Percentiles rank a stretch among this genome's conserved stretches.
phyloP scores from a whole-genome alignment of 192 early-diverging fungal genomes.

The Geranomyces variabilis region DNA sequence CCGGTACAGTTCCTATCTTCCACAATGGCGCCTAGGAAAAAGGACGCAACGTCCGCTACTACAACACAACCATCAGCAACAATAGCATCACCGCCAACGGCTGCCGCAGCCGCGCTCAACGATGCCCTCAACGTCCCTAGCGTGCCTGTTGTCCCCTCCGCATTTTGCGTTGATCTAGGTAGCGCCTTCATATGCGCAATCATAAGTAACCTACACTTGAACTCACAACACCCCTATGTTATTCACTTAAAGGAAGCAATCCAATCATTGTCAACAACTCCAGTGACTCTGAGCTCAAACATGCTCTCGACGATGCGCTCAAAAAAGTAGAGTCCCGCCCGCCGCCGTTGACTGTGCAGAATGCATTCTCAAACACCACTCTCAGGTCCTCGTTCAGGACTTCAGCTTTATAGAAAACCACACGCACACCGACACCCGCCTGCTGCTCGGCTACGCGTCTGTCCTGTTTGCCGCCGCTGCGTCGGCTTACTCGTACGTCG shows the following conservation, averaged over 20 bases:
- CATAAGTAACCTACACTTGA: no score
- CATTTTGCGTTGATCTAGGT: no score
- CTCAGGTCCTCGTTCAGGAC: slow-evolving; percentile 44
- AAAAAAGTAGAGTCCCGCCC: slow-evolving; percentile 26
- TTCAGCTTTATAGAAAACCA: slow-evolving; percentile 62
- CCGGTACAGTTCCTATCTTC: no score
- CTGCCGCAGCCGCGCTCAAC: no score
- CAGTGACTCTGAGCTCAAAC: slow-evolving; percentile 49
- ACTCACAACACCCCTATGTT: no score
- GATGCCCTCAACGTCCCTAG: no score
- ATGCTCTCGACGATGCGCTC: slow-evolving; percentile 48
- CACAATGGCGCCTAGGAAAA: no score
- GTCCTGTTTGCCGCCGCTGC: slow-evolving; percentile 72
- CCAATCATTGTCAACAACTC: slow-evolving; percentile 35
- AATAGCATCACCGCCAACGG: no score
- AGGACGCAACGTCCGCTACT: no score
- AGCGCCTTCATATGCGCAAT: no score
- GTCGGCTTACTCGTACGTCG: slow-evolving; percentile 44
- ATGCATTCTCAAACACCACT: not conserved
- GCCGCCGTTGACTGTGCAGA: not conserved
- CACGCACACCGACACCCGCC: slow-evolving; percentile 79
- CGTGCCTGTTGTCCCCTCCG: no score
- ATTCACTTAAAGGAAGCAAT: slow-evolving; percentile 3
- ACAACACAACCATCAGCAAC: no score
- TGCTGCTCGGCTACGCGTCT: slow-evolving; percentile 78